phyloP scores from a whole-genome alignment of 176 grass and related monocot genomes.

The Triticum dicoccoides region DNA sequence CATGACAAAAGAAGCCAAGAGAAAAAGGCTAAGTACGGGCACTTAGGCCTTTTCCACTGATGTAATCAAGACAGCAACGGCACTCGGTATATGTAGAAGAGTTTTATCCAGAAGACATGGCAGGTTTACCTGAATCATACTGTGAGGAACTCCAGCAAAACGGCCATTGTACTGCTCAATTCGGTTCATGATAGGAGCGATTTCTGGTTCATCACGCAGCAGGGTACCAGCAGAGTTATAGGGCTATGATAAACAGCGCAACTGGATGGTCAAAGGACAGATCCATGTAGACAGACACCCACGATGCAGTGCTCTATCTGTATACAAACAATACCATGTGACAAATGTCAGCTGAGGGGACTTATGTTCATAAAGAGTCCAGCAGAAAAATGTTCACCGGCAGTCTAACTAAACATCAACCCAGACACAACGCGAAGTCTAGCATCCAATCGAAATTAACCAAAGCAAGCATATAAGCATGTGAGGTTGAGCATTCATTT shows the following conservation, averaged over 20 bases:
- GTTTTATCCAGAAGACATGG: neutral
- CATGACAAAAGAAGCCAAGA: neutral
- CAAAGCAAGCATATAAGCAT: neutral
- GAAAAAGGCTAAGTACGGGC: neutral
- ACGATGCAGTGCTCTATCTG: conserved; percentile 36
- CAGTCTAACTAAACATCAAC: neutral
- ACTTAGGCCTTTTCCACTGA: neutral
- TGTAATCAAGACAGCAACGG: neutral
- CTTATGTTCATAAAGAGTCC: neutral
- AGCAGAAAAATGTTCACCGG: neutral
- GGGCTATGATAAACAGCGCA: conserved; percentile 22
- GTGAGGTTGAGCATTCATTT: too few relatives aligned
- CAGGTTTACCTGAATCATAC: conserved; percentile 28
- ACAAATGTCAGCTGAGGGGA: too few relatives aligned
- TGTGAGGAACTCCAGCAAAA: conserved; percentile 32
- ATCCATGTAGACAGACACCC: conserved; percentile 36
- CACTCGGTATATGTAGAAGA: neutral
- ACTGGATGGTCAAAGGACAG: conserved; percentile 16
- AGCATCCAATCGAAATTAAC: neutral
- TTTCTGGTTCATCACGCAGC: conserved; percentile 20
- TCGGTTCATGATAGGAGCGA: neutral
- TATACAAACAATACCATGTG: neutral
- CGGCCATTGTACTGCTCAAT: conserved; percentile 12
- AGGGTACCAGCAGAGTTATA: conserved; percentile 39
- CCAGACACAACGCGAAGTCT: too few relatives aligned